Conservation (phyloP, 2,329 filamentous ascomycete genomes). For the Xylariaceae sp. region DNA sequence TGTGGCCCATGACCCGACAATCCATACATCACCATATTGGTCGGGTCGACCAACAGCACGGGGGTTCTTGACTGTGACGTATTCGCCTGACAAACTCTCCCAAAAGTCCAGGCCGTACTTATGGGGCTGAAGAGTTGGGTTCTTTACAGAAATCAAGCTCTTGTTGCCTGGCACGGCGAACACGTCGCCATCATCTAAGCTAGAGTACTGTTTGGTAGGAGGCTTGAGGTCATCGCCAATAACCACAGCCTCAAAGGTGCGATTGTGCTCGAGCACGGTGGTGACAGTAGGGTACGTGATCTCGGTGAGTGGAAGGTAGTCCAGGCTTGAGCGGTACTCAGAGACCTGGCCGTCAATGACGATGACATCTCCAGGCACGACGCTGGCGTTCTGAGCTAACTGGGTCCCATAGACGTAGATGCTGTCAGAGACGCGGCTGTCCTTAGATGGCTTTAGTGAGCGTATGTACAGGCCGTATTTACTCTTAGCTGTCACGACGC, state of each 20-base stretch:
- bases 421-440: constrained; percentile 59
- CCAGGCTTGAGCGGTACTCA: constrained; percentile 53
- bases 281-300: constrained; percentile 55
- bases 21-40: constrained; percentile 66
- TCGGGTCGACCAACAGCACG: constrained; percentile 60
- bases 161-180: constrained; percentile 64
- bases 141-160: constrained; percentile 54
- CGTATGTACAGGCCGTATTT: constrained; percentile 63
- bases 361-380: constrained; percentile 57
- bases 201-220: constrained; percentile 59
- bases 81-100: constrained; percentile 66
- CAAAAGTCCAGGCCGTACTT: constrained; percentile 70
- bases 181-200: constrained; percentile 63
- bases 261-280: constrained; percentile 50
- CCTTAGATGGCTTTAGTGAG: constrained; percentile 54
- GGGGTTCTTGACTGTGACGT: constrained; percentile 61
- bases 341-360: constrained; percentile 57
- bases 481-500: constrained; percentile 63
- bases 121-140: constrained; percentile 59
- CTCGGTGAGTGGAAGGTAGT: constrained; percentile 64
- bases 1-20: constrained; percentile 61
- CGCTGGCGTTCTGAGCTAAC: constrained; percentile 49
- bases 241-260: constrained; percentile 54
- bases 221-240: constrained; percentile 58
- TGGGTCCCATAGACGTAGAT: constrained; percentile 61